Percentiles rank a stretch among this genome's conserved stretches.
phyloP scores from a whole-genome alignment of 768 basidiomycete species.

The Roridomyces roridus region DNA sequence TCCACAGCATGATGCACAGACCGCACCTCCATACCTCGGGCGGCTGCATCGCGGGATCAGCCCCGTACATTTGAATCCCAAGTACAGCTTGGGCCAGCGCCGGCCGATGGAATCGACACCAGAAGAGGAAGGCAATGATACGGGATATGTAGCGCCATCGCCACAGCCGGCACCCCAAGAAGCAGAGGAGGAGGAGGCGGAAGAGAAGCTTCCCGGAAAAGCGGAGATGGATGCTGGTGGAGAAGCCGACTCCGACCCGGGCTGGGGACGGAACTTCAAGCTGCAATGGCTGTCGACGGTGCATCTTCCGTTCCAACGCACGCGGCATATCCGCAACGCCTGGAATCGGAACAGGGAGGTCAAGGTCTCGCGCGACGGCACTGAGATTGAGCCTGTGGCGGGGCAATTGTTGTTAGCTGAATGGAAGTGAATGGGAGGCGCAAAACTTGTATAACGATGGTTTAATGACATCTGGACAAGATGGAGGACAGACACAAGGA shows the following conservation, averaged over 20 bases:
- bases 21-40: slow-evolving; percentile 63
- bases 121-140: slow-evolving; percentile 37
- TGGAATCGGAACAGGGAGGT: slow-evolving; percentile 94
- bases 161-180: slow-evolving; percentile 5
- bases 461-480: too few species aligned
- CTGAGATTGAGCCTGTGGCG: too few species aligned
- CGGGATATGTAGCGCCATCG: slow-evolving; percentile 36
- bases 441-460: too few species aligned
- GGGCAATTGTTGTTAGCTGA: too few species aligned
- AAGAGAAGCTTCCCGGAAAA: not conserved
- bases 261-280: slow-evolving; percentile 82
- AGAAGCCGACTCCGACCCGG: slow-evolving; percentile 30
- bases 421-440: too few species aligned
- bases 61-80: slow-evolving; percentile 28
- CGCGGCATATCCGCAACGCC: slow-evolving; percentile 84
- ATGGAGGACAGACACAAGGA: too few species aligned
- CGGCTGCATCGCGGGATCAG: slow-evolving; percentile 40
- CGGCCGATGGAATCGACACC: not conserved
- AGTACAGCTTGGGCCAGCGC: slow-evolving; percentile 40
- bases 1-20: slow-evolving; percentile 29
- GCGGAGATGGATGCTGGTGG: slow-evolving; percentile 24
- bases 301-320: slow-evolving; percentile 75
- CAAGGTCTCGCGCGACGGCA: too few species aligned
- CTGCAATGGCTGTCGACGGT: slow-evolving; percentile 82
- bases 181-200: not conserved